Evolutionary conservation across 2,329 filamentous ascomycete genomes (phyloP).

Genomic region (Trichoderma cornu-damae): DNA sequence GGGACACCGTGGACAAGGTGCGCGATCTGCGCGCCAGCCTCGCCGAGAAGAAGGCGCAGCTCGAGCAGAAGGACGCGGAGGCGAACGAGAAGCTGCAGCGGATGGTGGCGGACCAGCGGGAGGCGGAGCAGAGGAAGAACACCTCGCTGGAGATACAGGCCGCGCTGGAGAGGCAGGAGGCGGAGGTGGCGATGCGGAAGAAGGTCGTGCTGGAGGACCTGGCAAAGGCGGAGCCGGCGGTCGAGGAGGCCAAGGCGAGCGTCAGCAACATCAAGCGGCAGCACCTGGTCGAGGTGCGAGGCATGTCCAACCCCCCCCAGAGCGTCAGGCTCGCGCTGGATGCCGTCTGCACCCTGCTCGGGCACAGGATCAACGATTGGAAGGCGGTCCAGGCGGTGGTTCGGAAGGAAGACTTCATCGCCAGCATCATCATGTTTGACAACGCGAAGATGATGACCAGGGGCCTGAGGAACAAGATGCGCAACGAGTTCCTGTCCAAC

Average conservation of each 20-base stretch:
- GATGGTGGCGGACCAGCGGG: constrained; percentile 93
- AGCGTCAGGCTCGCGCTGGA: constrained; percentile 90
- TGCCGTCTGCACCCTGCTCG: constrained; percentile 91
- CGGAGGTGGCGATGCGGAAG: constrained; percentile 74
- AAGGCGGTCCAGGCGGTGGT: constrained; percentile 85
- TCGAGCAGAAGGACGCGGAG: constrained; percentile 90
- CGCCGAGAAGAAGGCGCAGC: constrained; percentile 87
- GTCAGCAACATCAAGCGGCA: constrained; percentile 98
- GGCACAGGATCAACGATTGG: constrained; percentile 87
- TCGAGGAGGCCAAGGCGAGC: constrained; percentile 86
- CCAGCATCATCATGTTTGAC: constrained; percentile 94
- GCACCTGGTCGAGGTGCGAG: constrained; percentile 93
- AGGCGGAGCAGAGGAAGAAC: constrained; percentile 86
- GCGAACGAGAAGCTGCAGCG: constrained; percentile 95
- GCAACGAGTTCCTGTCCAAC: constrained; percentile 83
- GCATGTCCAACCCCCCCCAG: constrained; percentile 87
- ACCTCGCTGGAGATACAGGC: constrained; percentile 84
- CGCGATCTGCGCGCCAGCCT: constrained; percentile 84
- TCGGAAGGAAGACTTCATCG: constrained; percentile 92
- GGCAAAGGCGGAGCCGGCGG: constrained; percentile 86
- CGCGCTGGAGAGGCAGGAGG: constrained; percentile 82
- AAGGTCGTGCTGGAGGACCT: constrained; percentile 84
- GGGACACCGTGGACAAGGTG: constrained; percentile 96
- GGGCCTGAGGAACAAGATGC: constrained; percentile 77
- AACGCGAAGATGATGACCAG: constrained; percentile 94